Base-by-base conservation (phyloP, 2,329 filamentous ascomycete species). In the Botrytis pseudocinerea region DNA sequence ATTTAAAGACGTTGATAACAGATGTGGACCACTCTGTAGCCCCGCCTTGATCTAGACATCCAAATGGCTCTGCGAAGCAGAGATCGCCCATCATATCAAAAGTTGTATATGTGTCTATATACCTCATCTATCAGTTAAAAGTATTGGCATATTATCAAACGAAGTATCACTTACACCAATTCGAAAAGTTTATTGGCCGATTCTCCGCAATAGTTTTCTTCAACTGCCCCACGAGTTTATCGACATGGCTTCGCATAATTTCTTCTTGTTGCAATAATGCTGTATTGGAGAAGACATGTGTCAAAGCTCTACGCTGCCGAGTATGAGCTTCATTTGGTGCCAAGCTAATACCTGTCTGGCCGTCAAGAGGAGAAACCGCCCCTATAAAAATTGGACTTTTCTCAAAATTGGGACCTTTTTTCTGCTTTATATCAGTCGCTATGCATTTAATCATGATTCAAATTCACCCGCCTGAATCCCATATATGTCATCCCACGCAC, bases 81-180 rank as follows among this genome's bases (percentile, higher is more conserved):
- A 85, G 79, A 73, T 85, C 83, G 28, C 83, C 83, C 54, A 83
- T 80, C 40, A 83, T 78, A 74, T 83, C 82, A 75, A 83, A 83
- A 8, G 82, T 78, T 7, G 78, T 70, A 73, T 78, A 82, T 60
- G 71, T 72, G 25, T 68, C 71, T 72, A 48, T n/a, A n/a, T 25
- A 18, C 16, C 42, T 44, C 42, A 44, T 20, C 42, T 44, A 44
- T 44, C 42, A 44, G 42, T 44, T 20, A 7, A 44, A 44, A 44
- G 2, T n/a, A 44, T 64, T 16, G 42, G 61, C 18, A 20, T 25
- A 7, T 9, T 10, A 64, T 48, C 25, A 9, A 64, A 57, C 20
- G 42, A 64, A 64, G 28, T 22, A 40, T 25, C 38, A 22, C 62
- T 46, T 65, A 65, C 62, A 65, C 62, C 62, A 65, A 65, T 28